phyloP scores from a whole-genome alignment of 23 red algal genomes.

The Gracilaria vermiculophylla region DNA sequence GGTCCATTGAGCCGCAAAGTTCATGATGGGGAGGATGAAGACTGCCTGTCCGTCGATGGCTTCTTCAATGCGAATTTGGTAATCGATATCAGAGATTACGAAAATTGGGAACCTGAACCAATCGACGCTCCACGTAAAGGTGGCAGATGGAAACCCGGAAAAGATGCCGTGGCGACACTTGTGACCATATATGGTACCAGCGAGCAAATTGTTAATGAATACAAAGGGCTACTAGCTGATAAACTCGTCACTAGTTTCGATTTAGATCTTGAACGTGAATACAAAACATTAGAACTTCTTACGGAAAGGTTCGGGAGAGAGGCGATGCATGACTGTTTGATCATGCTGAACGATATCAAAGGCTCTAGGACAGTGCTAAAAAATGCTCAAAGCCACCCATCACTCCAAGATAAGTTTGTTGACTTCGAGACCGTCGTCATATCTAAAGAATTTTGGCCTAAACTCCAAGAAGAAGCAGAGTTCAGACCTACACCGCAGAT shows the following conservation, averaged over 20 bases:
- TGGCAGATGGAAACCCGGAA: conserved; percentile 45
- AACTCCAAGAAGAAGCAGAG: conserved; percentile 52
- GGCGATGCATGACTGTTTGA: conserved; percentile 64
- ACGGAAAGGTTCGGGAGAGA: conserved; percentile 63
- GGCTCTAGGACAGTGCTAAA: conserved; percentile 38
- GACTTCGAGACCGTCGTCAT: conserved; percentile 53
- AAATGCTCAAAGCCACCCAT: background rate
- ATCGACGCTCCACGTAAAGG: conserved; percentile 60
- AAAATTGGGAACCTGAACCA: conserved; percentile 72
- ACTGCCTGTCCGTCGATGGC: conserved; percentile 54
- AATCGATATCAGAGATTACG: conserved; percentile 42
- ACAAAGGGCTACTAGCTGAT: conserved; percentile 67
- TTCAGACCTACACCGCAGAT: conserved; percentile 34
- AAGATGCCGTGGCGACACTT: conserved; percentile 69
- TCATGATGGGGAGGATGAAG: conserved; percentile 49
- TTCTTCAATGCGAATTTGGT: conserved; percentile 13
- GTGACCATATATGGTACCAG: conserved; percentile 79
- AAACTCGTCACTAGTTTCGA: conserved; percentile 52
- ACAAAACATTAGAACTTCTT: conserved; percentile 35
- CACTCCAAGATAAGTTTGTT: background rate
- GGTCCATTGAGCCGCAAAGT: background rate
- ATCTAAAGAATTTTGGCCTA: conserved; percentile 76
- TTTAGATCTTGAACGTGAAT: conserved; percentile 57
- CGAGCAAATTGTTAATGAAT: conserved; percentile 79
- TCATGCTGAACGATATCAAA: conserved; percentile 71